phyloP scores from a whole-genome alignment of 2,329 filamentous ascomycete genomes.

The Ambrosiella cleistominuta region DNA sequence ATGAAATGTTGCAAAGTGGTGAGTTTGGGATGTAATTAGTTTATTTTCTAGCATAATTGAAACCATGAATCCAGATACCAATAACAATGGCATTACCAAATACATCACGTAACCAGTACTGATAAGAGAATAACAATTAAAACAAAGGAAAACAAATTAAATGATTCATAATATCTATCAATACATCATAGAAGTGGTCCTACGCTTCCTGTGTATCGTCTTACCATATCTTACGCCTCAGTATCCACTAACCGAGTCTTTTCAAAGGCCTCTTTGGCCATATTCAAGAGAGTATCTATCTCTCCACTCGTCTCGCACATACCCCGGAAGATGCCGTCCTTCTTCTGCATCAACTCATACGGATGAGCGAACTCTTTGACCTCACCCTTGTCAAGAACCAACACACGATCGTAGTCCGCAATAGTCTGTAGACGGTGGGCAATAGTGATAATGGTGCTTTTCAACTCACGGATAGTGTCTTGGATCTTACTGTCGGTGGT shows the following conservation, averaged over 20 bases:
- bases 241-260: conserved; percentile 23
- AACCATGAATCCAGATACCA: not conserved
- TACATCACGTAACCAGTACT: not conserved
- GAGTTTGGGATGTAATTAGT: not conserved
- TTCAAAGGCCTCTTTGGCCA: conserved; percentile 38
- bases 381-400: conserved; percentile 77
- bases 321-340: conserved; percentile 43
- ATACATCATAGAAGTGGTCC: not conserved
- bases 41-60: not conserved
- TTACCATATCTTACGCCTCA: not conserved
- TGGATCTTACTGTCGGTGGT: conserved; percentile 91
- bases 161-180: conserved; percentile 2
- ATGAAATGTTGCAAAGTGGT: not conserved
- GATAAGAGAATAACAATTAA: not conserved
- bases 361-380: conserved; percentile 88
- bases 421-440: conserved; percentile 92
- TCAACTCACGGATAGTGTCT: conserved; percentile 83
- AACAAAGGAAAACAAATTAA: conserved; percentile 1
- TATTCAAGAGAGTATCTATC: conserved; percentile 30
- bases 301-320: conserved; percentile 52
- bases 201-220: not conserved
- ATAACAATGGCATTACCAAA: not conserved
- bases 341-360: conserved; percentile 56
- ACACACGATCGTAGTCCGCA: conserved; percentile 92
- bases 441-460: conserved; percentile 89